phyloP scores from a whole-genome alignment of 495 filamentous ascomycete genomes.

The Hypoxylon fragiforme region DNA sequence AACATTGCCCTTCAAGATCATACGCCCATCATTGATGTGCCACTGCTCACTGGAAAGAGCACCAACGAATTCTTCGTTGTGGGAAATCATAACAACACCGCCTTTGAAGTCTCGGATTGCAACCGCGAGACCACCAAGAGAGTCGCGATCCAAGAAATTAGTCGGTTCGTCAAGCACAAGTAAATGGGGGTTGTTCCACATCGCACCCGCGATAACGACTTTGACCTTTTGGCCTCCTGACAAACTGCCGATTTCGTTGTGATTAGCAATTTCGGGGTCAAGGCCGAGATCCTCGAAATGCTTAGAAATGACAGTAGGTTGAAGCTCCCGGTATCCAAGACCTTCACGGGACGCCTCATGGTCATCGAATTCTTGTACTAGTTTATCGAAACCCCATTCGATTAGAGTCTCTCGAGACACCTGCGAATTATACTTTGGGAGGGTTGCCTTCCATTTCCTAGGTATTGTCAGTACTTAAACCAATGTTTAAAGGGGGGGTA shows the following conservation, averaged over 20 bases:
- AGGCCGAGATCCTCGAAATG: slow-evolving; percentile 97
- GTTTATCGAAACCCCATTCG: slow-evolving; percentile 83
- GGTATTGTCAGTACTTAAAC: slow-evolving; percentile 3
- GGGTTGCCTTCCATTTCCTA: slow-evolving; percentile 82
- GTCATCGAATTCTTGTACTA: slow-evolving; percentile 97
- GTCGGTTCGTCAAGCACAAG: slow-evolving; percentile 98
- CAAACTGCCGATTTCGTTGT: slow-evolving; percentile 96
- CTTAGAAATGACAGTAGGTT: slow-evolving; percentile 91
- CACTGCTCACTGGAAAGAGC: slow-evolving; percentile 93
- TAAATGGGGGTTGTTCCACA: slow-evolving; percentile 99
- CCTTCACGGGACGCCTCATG: slow-evolving; percentile 97
- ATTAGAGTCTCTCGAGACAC: slow-evolving; percentile 91
- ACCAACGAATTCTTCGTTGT: slow-evolving; percentile 98
- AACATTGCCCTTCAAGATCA: slow-evolving; percentile 78
- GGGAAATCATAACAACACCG: slow-evolving; percentile 98
- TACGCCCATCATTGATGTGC: slow-evolving; percentile 84
- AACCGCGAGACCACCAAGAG: slow-evolving; percentile 89
- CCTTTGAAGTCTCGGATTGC: slow-evolving; percentile 98
- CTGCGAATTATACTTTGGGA: slow-evolving; percentile 91
- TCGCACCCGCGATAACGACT: slow-evolving; percentile 94
- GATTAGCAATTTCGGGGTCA: slow-evolving; percentile 96
- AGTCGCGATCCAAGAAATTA: slow-evolving; percentile 98
- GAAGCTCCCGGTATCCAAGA: slow-evolving; percentile 89
- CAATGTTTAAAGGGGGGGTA: not conserved
- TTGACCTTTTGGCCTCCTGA: slow-evolving; percentile 99